Evolutionary conservation across 352 stramenopile genomes (phyloP), one percentile per base, ranked within the genome.

Genomic region (Elongisporangium senticosum): DNA sequence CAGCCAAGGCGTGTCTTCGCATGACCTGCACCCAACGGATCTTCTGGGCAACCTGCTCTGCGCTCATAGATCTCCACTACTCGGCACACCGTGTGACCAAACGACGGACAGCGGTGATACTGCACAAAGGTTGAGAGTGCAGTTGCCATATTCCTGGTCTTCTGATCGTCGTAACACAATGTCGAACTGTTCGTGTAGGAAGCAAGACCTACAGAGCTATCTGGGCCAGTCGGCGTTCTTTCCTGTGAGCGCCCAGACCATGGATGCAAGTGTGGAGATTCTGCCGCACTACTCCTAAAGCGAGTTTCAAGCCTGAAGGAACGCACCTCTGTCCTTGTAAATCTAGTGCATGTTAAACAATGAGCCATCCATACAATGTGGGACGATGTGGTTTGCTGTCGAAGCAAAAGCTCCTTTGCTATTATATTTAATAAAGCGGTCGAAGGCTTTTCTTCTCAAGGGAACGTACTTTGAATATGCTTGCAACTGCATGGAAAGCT

Each of bases 41-140:
- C 58, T 90, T 7, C 58, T 93, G 1, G 81, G 78, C 3, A 93
- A 91, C 28, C 43, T 93, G n/a, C 63, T 90, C 13, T 56, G 67
- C 20, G 68, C 90, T 15, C 87, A 83, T 56, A 59, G 65, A 50
- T 82, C 64, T 58, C 57, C 58, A 26, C 62, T 67, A 43, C 68
- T 80, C 28, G 79, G 64, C 59, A 80, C 60, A 49, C 51, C 71
- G 7, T 90, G 56, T 49, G 67, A 86, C 53, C 55, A 68, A 51
- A 51, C 68, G 3, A 37, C 23, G 1, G 56, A 43, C 22, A 62
- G 69, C 5, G 43, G 59, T 21, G 39, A 59, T 2, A 39, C 49
- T 0, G 64, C 67, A 47, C 22, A 64, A 59, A 43, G 33, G 33
- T 43, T 26, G 23, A 43, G 1, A 43, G 8, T 43, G 33, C 11